Evolutionary conservation across 371 early-diverging fungal species (phyloP).

Genomic region (Rhizopus arrhizus): DNA sequence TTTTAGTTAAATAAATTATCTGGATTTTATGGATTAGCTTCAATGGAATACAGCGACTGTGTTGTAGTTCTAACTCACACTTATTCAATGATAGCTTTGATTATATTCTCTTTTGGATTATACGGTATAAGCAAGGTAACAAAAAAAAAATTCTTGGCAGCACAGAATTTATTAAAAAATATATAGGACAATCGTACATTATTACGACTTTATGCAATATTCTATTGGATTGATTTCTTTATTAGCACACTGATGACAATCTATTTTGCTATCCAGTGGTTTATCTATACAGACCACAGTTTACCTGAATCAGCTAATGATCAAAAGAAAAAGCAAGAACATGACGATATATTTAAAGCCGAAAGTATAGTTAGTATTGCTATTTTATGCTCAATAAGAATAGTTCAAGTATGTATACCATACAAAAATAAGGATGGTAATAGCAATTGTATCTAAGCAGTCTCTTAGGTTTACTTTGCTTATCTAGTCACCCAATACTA

Average conservation of each 20-base stretch:
- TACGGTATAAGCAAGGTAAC: constrained; percentile 46
- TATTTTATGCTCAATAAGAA: constrained; percentile 33
- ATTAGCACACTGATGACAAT: constrained; percentile 37
- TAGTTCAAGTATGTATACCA: constrained; percentile 42
- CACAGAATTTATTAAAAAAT: not conserved
- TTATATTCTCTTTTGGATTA: constrained; percentile 38
- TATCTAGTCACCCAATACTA: constrained; percentile 44
- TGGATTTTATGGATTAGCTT: constrained; percentile 48
- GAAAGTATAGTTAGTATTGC: constrained; percentile 49
- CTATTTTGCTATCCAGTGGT: constrained; percentile 47
- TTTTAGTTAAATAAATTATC: constrained; percentile 46
- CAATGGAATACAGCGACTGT: constrained; percentile 35
- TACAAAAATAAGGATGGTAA: not conserved
- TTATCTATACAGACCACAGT: constrained; percentile 48
- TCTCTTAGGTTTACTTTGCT: constrained; percentile 48
- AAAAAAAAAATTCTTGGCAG: not conserved
- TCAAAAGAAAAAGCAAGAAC: constrained; percentile 29
- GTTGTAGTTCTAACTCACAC: constrained; percentile 35
- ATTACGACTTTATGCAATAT: constrained; percentile 44
- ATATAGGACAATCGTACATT: constrained; percentile 24
- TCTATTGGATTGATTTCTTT: constrained; percentile 51
- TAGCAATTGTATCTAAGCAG: not conserved
- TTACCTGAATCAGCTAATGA: constrained; percentile 39
- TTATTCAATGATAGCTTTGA: constrained; percentile 35
- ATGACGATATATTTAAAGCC: constrained; percentile 33